phyloP scores from a whole-genome alignment of 306 rosid species.

The Malus sylvestris region DNA sequence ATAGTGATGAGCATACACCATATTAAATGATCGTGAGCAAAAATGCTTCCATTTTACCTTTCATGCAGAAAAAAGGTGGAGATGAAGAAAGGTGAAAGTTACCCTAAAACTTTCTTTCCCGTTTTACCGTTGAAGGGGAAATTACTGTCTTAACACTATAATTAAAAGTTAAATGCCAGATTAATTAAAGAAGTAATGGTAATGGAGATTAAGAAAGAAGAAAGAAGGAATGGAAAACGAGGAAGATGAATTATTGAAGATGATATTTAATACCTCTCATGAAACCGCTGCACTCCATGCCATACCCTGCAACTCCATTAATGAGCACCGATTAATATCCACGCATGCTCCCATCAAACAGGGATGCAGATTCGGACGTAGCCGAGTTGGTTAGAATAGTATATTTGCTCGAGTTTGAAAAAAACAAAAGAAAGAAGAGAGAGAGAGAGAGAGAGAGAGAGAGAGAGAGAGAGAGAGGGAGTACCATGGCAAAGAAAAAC shows the following conservation, averaged over 20 bases:
- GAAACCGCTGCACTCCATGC: conserved; percentile 90
- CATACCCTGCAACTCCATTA: conserved; percentile 64
- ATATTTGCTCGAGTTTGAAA: neutral
- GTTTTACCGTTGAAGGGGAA: neutral
- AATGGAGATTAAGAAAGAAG: neutral
- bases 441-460: neutral
- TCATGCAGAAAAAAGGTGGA: neutral
- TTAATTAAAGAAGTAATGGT: neutral
- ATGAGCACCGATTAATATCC: conserved; percentile 11
- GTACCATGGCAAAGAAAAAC: conserved; percentile 88
- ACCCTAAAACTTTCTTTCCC: neutral
- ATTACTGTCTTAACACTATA: neutral
- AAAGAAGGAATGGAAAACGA: neutral
- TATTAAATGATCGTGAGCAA: fast-evolving
- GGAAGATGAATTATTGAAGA: neutral
- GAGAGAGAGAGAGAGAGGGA: neutral
- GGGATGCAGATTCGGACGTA: neutral
- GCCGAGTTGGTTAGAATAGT: too few relatives aligned
- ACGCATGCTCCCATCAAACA: neutral
- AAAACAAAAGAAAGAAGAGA: too few relatives aligned
- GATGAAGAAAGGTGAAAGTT: neutral
- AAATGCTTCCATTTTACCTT: neutral
- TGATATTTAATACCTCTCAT: conserved; percentile 78
- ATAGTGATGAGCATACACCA: too few relatives aligned
- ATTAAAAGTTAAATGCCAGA: neutral